Percentiles rank a stretch among this genome's conserved stretches.
These are phyloP conservation scores for Stachybotrys chlorohalonatus DNA, from an alignment of 2,329 filamentous ascomycete species.

Conservation along the genomic window DNA sequence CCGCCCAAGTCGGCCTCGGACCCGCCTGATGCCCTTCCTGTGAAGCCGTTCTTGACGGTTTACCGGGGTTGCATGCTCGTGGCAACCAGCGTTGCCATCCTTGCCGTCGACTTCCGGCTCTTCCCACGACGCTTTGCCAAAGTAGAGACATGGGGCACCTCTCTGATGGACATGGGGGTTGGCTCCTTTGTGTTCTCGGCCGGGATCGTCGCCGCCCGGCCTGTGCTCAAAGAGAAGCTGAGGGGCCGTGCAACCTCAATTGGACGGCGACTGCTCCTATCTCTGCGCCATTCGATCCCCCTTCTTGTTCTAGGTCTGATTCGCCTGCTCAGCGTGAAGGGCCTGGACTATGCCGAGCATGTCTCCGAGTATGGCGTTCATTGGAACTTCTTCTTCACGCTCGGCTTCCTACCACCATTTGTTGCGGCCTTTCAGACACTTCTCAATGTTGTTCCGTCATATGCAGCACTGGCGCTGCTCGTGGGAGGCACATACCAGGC, in stretches of 20 bases:
- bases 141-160: slow-evolving; percentile 98
- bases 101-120: slow-evolving; percentile 91
- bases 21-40: slow-evolving; percentile 46
- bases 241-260: slow-evolving; percentile 41
- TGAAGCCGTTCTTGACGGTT: slow-evolving; percentile 85
- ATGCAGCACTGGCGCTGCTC: slow-evolving; percentile 63
- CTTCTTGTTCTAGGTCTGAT: slow-evolving; percentile 72
- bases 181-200: slow-evolving; percentile 96
- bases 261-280: slow-evolving; percentile 49
- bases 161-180: slow-evolving; percentile 96
- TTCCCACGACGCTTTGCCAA: slow-evolving; percentile 95
- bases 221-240: slow-evolving; percentile 62
- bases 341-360: slow-evolving; percentile 92
- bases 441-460: slow-evolving; percentile 63
- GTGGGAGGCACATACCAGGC: slow-evolving; percentile 66
- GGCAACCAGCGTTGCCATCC: slow-evolving; percentile 78
- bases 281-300: slow-evolving; percentile 74
- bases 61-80: slow-evolving; percentile 91
- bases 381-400: slow-evolving; percentile 99
- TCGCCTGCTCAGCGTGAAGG: slow-evolving; percentile 82
- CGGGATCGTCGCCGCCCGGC: slow-evolving; percentile 80
- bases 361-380: slow-evolving; percentile 96
- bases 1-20: slow-evolving; percentile 23
- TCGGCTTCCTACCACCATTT: slow-evolving; percentile 81
- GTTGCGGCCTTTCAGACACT: slow-evolving; percentile 73